Evolutionary conservation across 2,329 filamentous ascomycete genomes (phyloP), one percentile per base, ranked within the genome.

Genomic region (Emergomyces pasteurianus): DNA sequence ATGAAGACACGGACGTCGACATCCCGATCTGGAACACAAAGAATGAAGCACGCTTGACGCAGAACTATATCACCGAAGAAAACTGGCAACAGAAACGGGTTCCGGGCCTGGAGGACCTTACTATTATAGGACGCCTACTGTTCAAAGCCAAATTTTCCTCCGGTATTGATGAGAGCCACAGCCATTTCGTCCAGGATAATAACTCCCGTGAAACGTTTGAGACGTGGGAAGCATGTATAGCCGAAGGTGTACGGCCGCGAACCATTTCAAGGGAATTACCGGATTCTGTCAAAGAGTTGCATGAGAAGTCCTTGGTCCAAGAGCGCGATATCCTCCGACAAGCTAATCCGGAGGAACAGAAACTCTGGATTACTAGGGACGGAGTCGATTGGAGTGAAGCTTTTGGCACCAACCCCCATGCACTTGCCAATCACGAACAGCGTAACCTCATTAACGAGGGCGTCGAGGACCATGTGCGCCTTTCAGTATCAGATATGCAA

Each of bases 181-280:
- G 89, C 65, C 81, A 80, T 1, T 96, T 96, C 67, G 86, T 96
- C 26, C 83, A 85, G 55, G 89, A 95, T 73, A 96, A 95, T 68
- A 86, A 95, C 71, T 87, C 88, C 1, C 86, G 92, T 38, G 94
- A 97, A 78, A 96, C 92, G 0, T 95, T 90, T 65, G 92, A 97
- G 76, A 89, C 88, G 0, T 97, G 92, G 90, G 91, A 96, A 73
- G 89, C 91, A 0, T 96, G 92, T 72, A 84, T 88, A 47, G 85
- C 90, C 0, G 92, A 97, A 73, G 92, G 92, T 14, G 89, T 96
- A 0, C 85, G 94, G 1, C 75, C 80, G 16, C 82, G 86, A 60
- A 81, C 84, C 34, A 90, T 96, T 0, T 77, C 82, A 10, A 81
- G 85, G 28, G 87, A 95, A 68, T 79, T 96, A 0, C 89, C 91